Evolutionary conservation across 1,284 basidiomycete genomes (phyloP), one percentile per base, ranked within the genome.

Genomic region (Stygiomarasmius scandens): DNA sequence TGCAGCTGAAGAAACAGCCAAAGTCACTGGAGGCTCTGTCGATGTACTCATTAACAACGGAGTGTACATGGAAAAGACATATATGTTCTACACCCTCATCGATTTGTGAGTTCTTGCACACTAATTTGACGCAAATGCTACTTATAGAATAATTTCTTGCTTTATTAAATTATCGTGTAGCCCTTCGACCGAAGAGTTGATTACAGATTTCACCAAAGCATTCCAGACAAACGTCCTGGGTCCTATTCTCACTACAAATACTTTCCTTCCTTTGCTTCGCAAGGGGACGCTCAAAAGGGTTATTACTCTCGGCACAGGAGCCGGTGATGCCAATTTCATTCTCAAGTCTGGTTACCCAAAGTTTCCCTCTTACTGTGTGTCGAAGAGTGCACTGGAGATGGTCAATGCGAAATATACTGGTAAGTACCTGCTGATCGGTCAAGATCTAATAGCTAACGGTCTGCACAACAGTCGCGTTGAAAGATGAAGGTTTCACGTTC

Each of bases 371-470:
- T 78, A 78, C 62, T 54, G 65, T 34, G 64, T 75, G 25, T 69
- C 72, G 47, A 77, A 77, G 60, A 71, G 73, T 2, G 76, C 71
- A 2, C 38, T 74, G 16, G 77, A 79, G 61, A 69, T 77, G 65
- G 72, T 66, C 36, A 63, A 71, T 19, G 71, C 67, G 22, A 74
- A 78, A 58, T 78, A 72, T 59, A 74, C 77, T 2, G 64, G 38
- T 41, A 19, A 41, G 38, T 41, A 16, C 4, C 38, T 5, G n/a
- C 14, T 41, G 8, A 4, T 41, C 16, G 16, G 4, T 19, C n/a
- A 9, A 19, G n/a, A 41, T 16, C 16, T 41, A 9, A 8, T 9
- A 9, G 4, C 11, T 41, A 5, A 41, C 4, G 16, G 16, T 19
- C 16, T 16, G n/a, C 32, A 41, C 16, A 9, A n/a, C 16, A 19